Percentiles rank a stretch among this genome's conserved stretches.
Evolutionary conservation across 495 filamentous ascomycete genomes (phyloP).

Genomic region (Amphirosellinia nigrospora): DNA sequence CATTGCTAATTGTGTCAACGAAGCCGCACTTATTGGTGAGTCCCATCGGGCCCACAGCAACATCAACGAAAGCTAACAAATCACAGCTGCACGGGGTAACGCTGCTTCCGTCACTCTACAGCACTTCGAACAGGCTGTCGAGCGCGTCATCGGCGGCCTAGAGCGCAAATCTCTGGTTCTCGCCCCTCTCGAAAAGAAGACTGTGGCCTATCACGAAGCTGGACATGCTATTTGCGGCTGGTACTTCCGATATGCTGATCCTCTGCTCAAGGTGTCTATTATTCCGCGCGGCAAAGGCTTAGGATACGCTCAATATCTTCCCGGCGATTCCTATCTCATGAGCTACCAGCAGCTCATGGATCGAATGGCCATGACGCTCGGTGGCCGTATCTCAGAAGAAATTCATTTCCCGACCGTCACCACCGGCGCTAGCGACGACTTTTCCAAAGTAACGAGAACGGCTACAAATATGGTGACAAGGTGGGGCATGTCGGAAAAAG

Average conservation of each 20-base stretch:
- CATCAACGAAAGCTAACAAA: slow-evolving; percentile 19
- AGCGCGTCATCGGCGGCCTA: slow-evolving; percentile 92
- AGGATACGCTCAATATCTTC: slow-evolving; percentile 97
- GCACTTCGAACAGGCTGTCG: slow-evolving; percentile 97
- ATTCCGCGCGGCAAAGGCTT: slow-evolving; percentile 94
- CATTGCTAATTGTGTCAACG: slow-evolving; percentile 97
- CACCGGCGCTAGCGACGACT: slow-evolving; percentile 91
- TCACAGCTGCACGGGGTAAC: slow-evolving; percentile 80
- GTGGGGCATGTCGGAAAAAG: slow-evolving; percentile 94
- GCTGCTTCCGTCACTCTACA: slow-evolving; percentile 79
- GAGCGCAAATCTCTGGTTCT: slow-evolving; percentile 97
- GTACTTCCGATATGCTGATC: slow-evolving; percentile 96
- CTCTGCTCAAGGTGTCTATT: slow-evolving; percentile 96
- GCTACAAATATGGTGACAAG: slow-evolving; percentile 96
- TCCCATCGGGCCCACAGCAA: slow-evolving; percentile 23
- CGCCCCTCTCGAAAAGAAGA: slow-evolving; percentile 88
- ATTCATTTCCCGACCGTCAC: slow-evolving; percentile 96
- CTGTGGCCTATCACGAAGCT: slow-evolving; percentile 97
- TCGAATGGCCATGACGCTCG: slow-evolving; percentile 99
- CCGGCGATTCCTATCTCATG: slow-evolving; percentile 92
- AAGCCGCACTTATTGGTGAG: slow-evolving; percentile 95
- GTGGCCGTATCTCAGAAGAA: slow-evolving; percentile 92
- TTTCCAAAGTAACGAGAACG: slow-evolving; percentile 97
- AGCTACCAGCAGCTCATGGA: slow-evolving; percentile 96
- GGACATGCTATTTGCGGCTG: slow-evolving; percentile 98